Evolutionary conservation across 306 rosid genomes (phyloP), one percentile per base, ranked within the genome.

Genomic region (Vicia sativa): DNA sequence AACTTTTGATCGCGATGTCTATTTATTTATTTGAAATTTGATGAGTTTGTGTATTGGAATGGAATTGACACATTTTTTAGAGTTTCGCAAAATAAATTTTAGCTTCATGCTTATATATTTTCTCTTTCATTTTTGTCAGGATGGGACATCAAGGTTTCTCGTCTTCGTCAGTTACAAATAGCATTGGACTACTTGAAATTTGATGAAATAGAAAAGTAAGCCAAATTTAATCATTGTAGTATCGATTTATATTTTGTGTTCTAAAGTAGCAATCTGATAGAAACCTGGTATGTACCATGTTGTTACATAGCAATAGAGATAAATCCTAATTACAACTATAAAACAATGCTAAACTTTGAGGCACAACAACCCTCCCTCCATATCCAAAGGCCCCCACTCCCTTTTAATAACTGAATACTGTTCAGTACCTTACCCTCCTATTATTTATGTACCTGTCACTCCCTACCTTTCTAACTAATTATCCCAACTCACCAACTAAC

Each of bases 161-260:
- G 96, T 54, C 80, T 85, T 68, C 95, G 91, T 73, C 85, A 81
- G 55, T 84, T 92, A 65, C 96, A 86, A 57, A 71, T 92, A 81
- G 87, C 95, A 35, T 59, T 92, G 85, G 93, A 92, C 71, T 83
- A 92, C 85, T 67, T 92, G 91, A 90, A 82, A 63, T 90, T 87
- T 81, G 91, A 87, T 54, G 96, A 84, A 71, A 83, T 92, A 75
- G 96, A 86, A 81, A 81, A 81, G 98, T 92, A 78, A 78, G 79
- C 64, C 65, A 37, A 73, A 49, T 75, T 68, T 71, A 54, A 63
- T 62, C 52, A 61, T 41, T 52, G 46, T 21, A 42, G 14, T 43
- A 2, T 73, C 60, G 29, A 41, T 73, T 63, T 45, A 39, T 77
- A 35, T 39, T 66, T 69, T 46, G 44, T 42, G 60, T 13, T 41